Evolutionary conservation across 2,329 filamentous ascomycete genomes (phyloP).

Genomic region (Dactylellina cionopaga): DNA sequence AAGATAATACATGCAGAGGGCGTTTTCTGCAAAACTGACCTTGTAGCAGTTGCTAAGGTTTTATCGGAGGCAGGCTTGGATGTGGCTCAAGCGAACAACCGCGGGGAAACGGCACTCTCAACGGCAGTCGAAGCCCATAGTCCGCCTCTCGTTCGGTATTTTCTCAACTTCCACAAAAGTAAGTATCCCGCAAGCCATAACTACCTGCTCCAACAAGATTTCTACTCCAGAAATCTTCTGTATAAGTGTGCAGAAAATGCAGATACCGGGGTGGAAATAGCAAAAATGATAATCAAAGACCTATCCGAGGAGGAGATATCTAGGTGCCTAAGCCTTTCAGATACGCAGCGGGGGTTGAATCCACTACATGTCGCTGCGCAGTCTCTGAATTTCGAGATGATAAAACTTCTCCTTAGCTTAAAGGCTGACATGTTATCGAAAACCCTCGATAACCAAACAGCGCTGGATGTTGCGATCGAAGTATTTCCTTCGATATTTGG

Average conservation of each 20-base stretch:
- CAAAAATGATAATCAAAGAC: neutral
- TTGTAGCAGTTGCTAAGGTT: neutral
- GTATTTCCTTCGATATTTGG: neutral
- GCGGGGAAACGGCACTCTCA: conserved; percentile 7
- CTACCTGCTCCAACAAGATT: conserved; percentile 1
- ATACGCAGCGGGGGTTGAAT: neutral
- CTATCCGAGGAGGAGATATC: neutral
- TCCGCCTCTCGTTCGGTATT: neutral
- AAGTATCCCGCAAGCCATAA: neutral
- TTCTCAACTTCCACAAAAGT: neutral
- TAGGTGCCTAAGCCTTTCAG: neutral
- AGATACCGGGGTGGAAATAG: neutral
- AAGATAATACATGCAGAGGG: neutral
- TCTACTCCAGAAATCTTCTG: neutral
- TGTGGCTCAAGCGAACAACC: neutral
- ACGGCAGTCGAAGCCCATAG: neutral
- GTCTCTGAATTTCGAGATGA: neutral
- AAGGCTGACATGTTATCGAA: neutral
- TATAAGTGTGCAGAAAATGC: neutral
- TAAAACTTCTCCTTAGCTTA: neutral
- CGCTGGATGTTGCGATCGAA: neutral
- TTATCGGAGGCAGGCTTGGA: conserved; percentile 5
- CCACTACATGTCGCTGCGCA: conserved; percentile 7
- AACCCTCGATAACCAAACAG: neutral
- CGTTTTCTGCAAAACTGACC: neutral